A percentile compares a stretch with the other conserved stretches of the same genome.
phyloP scores from a whole-genome alignment of 208 protist species.

The Crithidia fasciculata region DNA sequence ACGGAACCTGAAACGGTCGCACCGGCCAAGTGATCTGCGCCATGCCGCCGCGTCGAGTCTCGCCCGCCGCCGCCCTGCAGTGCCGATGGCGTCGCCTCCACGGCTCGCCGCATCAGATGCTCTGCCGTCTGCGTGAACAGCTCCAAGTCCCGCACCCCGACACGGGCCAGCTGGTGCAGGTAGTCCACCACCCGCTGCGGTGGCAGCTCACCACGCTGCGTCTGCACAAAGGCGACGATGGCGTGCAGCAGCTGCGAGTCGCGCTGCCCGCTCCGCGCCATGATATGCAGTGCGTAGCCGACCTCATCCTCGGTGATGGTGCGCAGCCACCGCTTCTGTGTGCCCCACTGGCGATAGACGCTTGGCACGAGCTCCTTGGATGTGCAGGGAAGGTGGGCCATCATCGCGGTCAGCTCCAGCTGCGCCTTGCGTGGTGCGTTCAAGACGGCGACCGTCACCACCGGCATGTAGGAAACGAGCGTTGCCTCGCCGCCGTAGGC shows the following conservation, averaged over 20 bases:
- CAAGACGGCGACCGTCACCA: constrained; percentile 58
- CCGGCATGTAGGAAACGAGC: constrained; percentile 70
- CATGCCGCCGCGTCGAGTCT: background rate
- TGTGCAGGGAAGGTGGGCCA: constrained; percentile 57
- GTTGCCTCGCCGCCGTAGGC: constrained; percentile 61
- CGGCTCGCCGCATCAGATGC: constrained; percentile 56
- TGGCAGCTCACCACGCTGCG: constrained; percentile 47
- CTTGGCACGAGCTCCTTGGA: constrained; percentile 50
- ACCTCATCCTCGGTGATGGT: constrained; percentile 56
- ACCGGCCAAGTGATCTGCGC: too few relatives aligned
- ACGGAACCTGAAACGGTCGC: background rate
- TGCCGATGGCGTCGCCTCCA: constrained; percentile 8
- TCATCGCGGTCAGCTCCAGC: constrained; percentile 57
- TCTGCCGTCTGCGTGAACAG: constrained; percentile 68
- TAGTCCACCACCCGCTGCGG: constrained; percentile 55
- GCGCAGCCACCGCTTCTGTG: constrained; percentile 52
- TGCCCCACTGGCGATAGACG: constrained; percentile 56
- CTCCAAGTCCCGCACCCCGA: constrained; percentile 80
- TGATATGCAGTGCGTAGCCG: constrained; percentile 50
- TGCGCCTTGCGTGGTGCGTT: constrained; percentile 60
- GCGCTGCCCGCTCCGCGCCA: constrained; percentile 46
- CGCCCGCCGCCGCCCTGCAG: background rate
- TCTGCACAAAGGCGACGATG: constrained; percentile 63
- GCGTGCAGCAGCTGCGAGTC: constrained; percentile 56
- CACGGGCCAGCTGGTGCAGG: constrained; percentile 55